phyloP scores from a whole-genome alignment of 768 basidiomycete species.

The Serendipita indica region DNA sequence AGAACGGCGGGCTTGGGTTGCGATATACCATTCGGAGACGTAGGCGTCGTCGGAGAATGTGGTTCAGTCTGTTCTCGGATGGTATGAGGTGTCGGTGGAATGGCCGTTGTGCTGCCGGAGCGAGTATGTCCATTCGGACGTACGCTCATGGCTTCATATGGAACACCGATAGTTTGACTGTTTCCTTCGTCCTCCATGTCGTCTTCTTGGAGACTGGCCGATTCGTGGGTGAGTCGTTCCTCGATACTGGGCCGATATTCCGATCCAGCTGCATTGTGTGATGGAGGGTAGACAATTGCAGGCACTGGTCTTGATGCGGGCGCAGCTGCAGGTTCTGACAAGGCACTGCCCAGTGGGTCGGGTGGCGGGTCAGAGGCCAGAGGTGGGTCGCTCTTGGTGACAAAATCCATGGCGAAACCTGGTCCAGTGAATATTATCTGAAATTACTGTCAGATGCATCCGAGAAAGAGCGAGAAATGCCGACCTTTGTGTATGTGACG shows the following conservation, averaged over 20 bases:
- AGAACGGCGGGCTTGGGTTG: not conserved
- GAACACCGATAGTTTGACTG: not conserved
- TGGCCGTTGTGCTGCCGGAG: not conserved
- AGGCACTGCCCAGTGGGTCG: too few species aligned
- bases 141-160: not conserved
- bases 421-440: not conserved
- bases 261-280: not conserved
- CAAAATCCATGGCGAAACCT: not conserved
- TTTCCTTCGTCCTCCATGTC: not conserved
- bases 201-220: not conserved
- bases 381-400: not conserved
- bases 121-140: not conserved
- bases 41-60: not conserved
- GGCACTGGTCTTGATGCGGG: not conserved
- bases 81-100: not conserved
- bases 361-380: not conserved
- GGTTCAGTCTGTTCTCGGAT: not conserved
- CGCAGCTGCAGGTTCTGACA: not conserved
- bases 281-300: not conserved
- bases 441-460: not conserved
- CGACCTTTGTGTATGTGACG: constrained; percentile 2
- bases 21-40: not conserved
- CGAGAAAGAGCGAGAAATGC: not conserved
- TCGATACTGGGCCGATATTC: not conserved
- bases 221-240: constrained; percentile 6